A percentile compares a stretch with the other conserved stretches of the same genome.
Evolutionary conservation across 306 rosid species (phyloP).

Genomic region (Pueraria montana): DNA sequence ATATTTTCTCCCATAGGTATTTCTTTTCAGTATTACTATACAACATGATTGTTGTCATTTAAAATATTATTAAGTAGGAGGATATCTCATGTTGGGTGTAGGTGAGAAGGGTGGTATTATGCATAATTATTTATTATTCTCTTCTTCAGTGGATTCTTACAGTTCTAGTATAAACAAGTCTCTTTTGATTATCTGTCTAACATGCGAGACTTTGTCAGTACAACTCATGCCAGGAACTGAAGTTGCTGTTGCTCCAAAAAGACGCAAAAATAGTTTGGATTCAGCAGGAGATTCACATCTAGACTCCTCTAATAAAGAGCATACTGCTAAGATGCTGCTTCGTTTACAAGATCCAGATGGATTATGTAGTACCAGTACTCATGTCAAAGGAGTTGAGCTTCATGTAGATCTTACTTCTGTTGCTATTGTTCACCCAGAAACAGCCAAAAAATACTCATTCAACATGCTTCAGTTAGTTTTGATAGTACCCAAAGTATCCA

Average conservation of each 20-base stretch:
- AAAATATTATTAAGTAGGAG: constrained; percentile 29
- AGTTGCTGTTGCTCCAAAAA: constrained; percentile 94
- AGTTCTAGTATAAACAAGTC: constrained; percentile 26
- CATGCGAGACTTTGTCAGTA: constrained; percentile 61
- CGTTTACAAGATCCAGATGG: constrained; percentile 77
- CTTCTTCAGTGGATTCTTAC: constrained; percentile 18
- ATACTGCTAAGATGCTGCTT: constrained; percentile 68
- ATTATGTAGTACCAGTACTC: constrained; percentile 60
- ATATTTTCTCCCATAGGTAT: constrained; percentile 8
- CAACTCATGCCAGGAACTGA: constrained; percentile 90
- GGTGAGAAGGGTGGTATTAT: constrained; percentile 32
- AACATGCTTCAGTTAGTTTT: constrained; percentile 74
- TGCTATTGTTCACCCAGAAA: constrained; percentile 88
- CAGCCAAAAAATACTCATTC: constrained; percentile 71
- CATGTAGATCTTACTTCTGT: constrained; percentile 80
- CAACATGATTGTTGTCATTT: constrained; percentile 2
- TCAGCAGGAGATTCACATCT: constrained; percentile 53
- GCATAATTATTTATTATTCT: constrained; percentile 37
- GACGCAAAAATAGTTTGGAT: constrained; percentile 62
- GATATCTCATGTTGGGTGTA: constrained; percentile 35
- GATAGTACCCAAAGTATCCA: constrained; percentile 68
- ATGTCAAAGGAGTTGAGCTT: constrained; percentile 65
- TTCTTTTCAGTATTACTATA: constrained; percentile 37
- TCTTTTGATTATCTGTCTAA: constrained; percentile 52
- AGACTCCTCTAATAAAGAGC: constrained; percentile 51